Evolutionary conservation across 1,284 basidiomycete genomes (phyloP), one percentile per base, ranked within the genome.

Genomic region (Cerioporus squamosus): DNA sequence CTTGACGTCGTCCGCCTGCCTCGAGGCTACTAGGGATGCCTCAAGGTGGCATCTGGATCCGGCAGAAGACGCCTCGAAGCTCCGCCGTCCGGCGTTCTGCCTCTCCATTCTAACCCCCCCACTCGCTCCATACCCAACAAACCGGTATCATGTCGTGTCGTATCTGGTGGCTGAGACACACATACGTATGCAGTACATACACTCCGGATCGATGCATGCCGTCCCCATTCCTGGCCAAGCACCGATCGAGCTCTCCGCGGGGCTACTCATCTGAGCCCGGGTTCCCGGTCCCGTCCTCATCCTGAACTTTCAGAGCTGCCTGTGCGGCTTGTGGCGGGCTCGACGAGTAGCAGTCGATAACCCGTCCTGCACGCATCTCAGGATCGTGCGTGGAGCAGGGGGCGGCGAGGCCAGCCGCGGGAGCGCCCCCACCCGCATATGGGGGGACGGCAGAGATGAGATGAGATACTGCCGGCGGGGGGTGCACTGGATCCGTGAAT

Each of bases 1-100:
- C 51, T 31, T 56, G 17, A 24, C 42, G n/a, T 26, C 17, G 42
- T 15, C 49, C 49, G 23, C 39, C 36, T 36, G 55, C 57, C 61
- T 60, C 50, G 55, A 60, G 61, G 55, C 61, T 60, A n/a, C 51
- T 14, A 51, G 20, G 33, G 33, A 36, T 44, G 58, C 61, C 61
- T 63, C 58, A 51, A 57, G 61, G 61, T 52, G 51, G 29, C n/a
- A 14, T 18, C 20, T 20, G 23, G 5, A 17, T 38, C 39, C 39
- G 49, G 49, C 49, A 38, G 38, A 45, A 42, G n/a, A 46, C 39
- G 38, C 39, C 31, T 36, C 26, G 40, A 54, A 53, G 57, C 31
- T 59, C 62, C 56, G 56, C 31, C 20, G 15, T 49, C 47, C 23
- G 44, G 43, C 44, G 42, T 39, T n/a, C 29, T 53, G 20, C 26